phyloP scores from a whole-genome alignment of 23 red algal species.

The Chondrus crispus region DNA sequence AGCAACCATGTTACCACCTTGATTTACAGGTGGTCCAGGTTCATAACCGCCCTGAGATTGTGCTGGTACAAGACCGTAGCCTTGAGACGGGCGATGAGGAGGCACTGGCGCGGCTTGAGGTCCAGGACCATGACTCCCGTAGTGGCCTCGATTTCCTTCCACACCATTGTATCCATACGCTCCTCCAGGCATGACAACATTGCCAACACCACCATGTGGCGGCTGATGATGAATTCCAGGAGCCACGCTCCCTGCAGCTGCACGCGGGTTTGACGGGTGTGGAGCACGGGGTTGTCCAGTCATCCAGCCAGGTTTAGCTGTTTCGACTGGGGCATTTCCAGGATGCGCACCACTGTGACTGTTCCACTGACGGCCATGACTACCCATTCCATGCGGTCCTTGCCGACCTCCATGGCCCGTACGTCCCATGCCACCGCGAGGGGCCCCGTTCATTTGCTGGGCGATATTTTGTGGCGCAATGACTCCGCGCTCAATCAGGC shows the following conservation, averaged over 20 bases:
- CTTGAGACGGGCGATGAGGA: neutral
- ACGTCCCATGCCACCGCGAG: neutral
- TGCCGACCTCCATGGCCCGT: neutral
- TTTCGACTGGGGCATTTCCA: neutral
- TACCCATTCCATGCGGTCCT: neutral
- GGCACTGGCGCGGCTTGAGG: neutral
- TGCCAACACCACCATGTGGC: too few species aligned
- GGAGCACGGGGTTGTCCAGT: conserved; percentile 2
- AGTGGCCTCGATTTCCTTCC: neutral
- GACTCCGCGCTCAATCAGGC: conserved; percentile 75
- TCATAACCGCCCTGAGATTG: neutral
- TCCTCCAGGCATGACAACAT: neutral
- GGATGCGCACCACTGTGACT: neutral
- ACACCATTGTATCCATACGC: neutral
- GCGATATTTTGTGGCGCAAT: conserved; percentile 26
- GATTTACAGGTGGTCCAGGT: too few species aligned
- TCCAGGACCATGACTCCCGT: neutral
- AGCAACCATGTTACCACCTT: neutral
- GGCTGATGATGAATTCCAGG: neutral
- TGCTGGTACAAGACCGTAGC: neutral
- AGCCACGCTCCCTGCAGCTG: neutral
- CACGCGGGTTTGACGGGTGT: neutral
- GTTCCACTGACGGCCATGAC: neutral
- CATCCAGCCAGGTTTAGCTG: conserved; percentile 8
- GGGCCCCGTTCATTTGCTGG: neutral